Conservation (phyloP, 139 green algal genomes). For the Ostreobium quekettii region DNA sequence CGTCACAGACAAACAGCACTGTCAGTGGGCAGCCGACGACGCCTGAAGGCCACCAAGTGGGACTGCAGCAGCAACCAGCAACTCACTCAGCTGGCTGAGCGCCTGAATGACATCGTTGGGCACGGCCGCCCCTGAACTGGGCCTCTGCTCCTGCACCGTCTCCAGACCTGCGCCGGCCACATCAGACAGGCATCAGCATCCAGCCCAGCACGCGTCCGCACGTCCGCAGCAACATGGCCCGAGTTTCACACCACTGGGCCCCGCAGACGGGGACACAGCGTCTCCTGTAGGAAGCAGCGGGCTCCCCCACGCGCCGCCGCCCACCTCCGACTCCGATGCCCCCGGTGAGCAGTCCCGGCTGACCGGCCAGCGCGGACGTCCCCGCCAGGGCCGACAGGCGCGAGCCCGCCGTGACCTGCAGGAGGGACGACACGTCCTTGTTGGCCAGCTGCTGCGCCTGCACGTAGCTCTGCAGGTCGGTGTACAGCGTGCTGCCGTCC, state of each 20-base stretch:
- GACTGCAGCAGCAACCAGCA: too few species aligned
- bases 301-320: background rate
- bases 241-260: background rate
- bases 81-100: slow-evolving; percentile 40
- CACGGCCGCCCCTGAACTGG: slow-evolving; percentile 16
- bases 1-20: too few species aligned
- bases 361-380: slow-evolving; percentile 4
- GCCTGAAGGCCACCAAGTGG: too few species aligned
- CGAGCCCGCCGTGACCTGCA: background rate
- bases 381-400: slow-evolving; percentile 5
- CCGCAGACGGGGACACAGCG: background rate
- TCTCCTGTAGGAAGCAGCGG: background rate
- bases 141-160: slow-evolving; percentile 53
- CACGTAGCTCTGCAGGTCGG: slow-evolving; percentile 46
- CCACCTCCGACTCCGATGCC: slow-evolving; percentile 21
- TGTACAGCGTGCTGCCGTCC: slow-evolving; percentile 62
- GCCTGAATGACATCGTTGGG: slow-evolving; percentile 37
- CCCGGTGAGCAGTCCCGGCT: slow-evolving; percentile 4
- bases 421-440: background rate
- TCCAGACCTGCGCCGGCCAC: slow-evolving; percentile 40
- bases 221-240: background rate
- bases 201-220: background rate
- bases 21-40: too few species aligned
- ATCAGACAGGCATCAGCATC: background rate
- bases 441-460: slow-evolving; percentile 32